phyloP scores from a whole-genome alignment of 2,329 filamentous ascomycete genomes.

The Neopestalotiopsis sp. region DNA sequence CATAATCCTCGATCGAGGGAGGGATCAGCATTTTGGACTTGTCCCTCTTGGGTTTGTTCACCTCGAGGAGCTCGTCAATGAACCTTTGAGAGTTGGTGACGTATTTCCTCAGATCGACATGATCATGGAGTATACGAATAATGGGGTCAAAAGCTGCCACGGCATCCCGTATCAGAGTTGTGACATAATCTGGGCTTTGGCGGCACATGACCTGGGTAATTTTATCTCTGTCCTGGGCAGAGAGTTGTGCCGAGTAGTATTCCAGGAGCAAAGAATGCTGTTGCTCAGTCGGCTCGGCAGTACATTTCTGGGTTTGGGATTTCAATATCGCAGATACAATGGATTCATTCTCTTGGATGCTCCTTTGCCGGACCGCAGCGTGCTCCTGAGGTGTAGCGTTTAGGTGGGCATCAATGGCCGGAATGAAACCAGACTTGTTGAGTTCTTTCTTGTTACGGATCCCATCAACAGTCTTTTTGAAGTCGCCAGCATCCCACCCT shows the following conservation, averaged over 20 bases:
- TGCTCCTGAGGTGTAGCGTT: slow-evolving; percentile 60
- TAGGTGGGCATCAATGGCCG: slow-evolving; percentile 65
- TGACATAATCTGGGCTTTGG: slow-evolving; percentile 74
- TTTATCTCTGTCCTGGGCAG: slow-evolving; percentile 75
- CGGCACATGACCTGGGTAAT: slow-evolving; percentile 72
- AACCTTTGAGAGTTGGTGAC: slow-evolving; percentile 72
- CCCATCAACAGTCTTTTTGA: slow-evolving; percentile 67
- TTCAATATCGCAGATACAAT: slow-evolving; percentile 72
- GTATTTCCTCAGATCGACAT: slow-evolving; percentile 73
- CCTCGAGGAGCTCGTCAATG: slow-evolving; percentile 72
- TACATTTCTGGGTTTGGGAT: slow-evolving; percentile 50
- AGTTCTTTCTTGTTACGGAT: slow-evolving; percentile 67
- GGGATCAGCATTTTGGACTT: slow-evolving; percentile 37
- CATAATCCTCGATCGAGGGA: slow-evolving; percentile 75
- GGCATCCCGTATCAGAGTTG: slow-evolving; percentile 67
- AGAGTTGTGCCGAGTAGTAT: slow-evolving; percentile 74
- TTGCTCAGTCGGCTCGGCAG: slow-evolving; percentile 55
- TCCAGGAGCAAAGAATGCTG: slow-evolving; percentile 71
- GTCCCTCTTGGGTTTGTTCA: slow-evolving; percentile 51
- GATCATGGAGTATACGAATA: slow-evolving; percentile 73
- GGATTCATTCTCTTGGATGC: slow-evolving; percentile 56
- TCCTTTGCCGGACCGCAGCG: slow-evolving; percentile 62
- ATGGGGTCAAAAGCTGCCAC: slow-evolving; percentile 76
- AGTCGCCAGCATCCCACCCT: slow-evolving; percentile 74
- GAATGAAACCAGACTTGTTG: slow-evolving; percentile 65